phyloP scores from a whole-genome alignment of 306 rosid genomes.

The Ziziphus jujuba region DNA sequence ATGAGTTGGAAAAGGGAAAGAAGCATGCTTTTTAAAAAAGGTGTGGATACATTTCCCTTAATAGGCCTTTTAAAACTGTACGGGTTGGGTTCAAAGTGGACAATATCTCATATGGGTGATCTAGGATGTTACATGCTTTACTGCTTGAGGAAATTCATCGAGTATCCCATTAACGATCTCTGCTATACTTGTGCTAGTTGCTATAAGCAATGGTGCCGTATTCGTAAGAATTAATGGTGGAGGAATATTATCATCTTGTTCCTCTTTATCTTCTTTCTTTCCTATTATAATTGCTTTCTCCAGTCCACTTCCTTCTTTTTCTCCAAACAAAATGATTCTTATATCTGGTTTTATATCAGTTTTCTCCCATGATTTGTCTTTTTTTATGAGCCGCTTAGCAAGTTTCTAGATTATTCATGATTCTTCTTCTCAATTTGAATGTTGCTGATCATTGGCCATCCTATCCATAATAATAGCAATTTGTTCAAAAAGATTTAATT shows the following conservation, averaged over 20 bases:
- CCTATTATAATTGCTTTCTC: not conserved
- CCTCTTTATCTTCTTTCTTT: not conserved
- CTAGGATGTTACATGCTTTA: not conserved
- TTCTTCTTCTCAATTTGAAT: not conserved
- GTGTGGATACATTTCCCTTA: too few relatives aligned
- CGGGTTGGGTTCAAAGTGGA: slow-evolving; percentile 11
- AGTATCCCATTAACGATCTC: slow-evolving; percentile 43
- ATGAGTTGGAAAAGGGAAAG: too few relatives aligned
- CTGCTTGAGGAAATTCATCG: slow-evolving; percentile 13
- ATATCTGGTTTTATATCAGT: not conserved
- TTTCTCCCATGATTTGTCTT: not conserved
- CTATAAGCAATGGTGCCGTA: slow-evolving; percentile 40
- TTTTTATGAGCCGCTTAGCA: not conserved
- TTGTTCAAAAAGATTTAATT: not conserved
- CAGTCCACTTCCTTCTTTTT: not conserved
- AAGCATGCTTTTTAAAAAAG: too few relatives aligned
- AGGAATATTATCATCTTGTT: not conserved
- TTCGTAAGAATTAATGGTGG: too few relatives aligned
- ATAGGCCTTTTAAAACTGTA: too few relatives aligned
- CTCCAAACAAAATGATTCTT: not conserved
- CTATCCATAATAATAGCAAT: not conserved
- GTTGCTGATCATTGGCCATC: not conserved
- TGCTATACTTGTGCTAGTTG: too few relatives aligned
- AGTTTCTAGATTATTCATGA: slow-evolving; percentile 18
- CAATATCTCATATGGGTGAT: too few relatives aligned